A percentile compares a stretch with the other conserved stretches of the same genome.
phyloP scores from a whole-genome alignment of 345 rosid species.

The Salix purpurea region DNA sequence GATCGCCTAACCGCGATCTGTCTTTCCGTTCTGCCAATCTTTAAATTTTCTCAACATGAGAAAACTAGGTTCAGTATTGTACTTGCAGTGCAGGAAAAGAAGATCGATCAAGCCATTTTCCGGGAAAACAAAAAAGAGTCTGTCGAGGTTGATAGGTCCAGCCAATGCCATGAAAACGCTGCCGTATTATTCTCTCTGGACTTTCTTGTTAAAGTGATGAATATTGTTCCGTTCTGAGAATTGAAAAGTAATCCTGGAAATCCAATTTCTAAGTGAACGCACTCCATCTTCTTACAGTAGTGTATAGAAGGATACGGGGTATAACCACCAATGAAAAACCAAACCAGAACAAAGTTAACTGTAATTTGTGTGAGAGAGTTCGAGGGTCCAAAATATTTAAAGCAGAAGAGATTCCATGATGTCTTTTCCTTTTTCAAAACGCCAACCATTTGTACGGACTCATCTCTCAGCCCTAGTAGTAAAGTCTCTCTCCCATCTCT shows the following conservation, averaged over 20 bases:
- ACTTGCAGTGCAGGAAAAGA: not conserved
- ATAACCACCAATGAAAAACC: not conserved
- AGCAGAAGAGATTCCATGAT: not conserved
- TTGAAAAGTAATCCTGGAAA: conserved; percentile 11
- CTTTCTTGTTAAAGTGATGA: not conserved
- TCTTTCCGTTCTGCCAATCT: not conserved
- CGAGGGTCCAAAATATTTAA: not conserved
- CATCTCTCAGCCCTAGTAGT: conserved; percentile 4
- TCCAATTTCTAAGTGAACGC: conserved; percentile 13
- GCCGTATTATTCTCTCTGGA: not conserved
- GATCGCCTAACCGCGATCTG: not conserved
- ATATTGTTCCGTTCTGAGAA: not conserved
- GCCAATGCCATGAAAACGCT: not conserved
- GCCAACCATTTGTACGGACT: conserved; percentile 20
- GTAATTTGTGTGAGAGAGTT: conserved; percentile 1
- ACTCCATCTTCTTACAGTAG: not conserved
- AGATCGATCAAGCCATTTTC: not conserved
- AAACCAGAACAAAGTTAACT: not conserved
- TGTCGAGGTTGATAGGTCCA: not conserved
- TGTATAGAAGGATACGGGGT: conserved; percentile 1
- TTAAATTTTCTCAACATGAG: not conserved
- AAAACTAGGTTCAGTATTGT: not conserved
- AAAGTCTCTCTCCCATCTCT: conserved; percentile 19
- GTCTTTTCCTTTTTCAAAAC: conserved; percentile 6
- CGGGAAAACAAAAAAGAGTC: conserved; percentile 6